Evolutionary conservation across 176 grass and related monocot species (phyloP).

Genomic region (Carex myosuroides): DNA sequence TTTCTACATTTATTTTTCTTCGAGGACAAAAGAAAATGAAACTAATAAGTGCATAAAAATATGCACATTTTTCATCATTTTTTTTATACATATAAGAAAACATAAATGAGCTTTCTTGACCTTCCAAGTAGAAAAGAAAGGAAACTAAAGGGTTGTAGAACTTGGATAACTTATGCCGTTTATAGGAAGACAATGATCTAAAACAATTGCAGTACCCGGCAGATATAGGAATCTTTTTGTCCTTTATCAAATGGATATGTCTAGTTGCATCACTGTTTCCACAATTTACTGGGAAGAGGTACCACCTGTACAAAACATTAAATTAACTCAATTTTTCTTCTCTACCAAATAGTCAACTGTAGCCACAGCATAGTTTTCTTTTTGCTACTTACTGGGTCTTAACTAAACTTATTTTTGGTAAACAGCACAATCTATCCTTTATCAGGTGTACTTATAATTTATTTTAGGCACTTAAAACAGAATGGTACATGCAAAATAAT

Average conservation of each 20-base stretch:
- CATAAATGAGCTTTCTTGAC: background rate
- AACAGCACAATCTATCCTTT: background rate
- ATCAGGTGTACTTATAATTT: background rate
- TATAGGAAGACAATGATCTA: background rate
- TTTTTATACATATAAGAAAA: background rate
- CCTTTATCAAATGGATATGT: constrained; percentile 72
- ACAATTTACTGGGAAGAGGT: constrained; percentile 43
- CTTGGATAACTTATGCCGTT: too few species aligned
- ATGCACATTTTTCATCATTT: background rate
- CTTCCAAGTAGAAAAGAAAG: too few species aligned
- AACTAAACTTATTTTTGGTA: background rate
- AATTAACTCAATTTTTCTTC: background rate
- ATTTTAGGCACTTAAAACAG: background rate
- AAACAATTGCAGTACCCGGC: constrained; percentile 41
- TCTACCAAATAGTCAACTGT: background rate
- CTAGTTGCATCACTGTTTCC: constrained; percentile 31
- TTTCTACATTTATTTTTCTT: background rate
- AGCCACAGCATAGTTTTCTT: background rate
- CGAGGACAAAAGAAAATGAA: background rate
- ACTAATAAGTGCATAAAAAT: background rate
- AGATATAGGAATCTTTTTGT: constrained; percentile 46
- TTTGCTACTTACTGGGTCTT: background rate
- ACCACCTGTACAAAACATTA: constrained; percentile 51
- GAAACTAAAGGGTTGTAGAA: too few species aligned
- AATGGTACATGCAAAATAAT: background rate